Evolutionary conservation across 1,284 basidiomycete species (phyloP).

Genomic region (Cryptococcus depauperatus): DNA sequence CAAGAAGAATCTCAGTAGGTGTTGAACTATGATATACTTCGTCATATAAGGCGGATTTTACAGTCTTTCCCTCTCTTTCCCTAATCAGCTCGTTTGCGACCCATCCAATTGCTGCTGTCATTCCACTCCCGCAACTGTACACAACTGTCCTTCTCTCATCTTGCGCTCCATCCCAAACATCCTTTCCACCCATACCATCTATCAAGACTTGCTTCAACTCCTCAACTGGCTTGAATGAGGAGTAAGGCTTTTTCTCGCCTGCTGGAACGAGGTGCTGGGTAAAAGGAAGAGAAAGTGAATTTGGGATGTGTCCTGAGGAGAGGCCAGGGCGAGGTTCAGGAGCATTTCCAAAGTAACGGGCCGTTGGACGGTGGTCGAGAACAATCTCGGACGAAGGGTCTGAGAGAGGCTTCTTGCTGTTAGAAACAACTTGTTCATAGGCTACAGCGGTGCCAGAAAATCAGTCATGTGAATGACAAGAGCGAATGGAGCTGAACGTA

Average conservation of each 20-base stretch:
- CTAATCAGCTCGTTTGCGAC: constrained; percentile 76
- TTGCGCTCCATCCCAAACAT: constrained; percentile 51
- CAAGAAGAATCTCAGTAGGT: neutral
- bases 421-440: constrained; percentile 74
- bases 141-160: constrained; percentile 56
- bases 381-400: constrained; percentile 58
- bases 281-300: constrained; percentile 80
- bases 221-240: constrained; percentile 54
- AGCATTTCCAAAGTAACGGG: constrained; percentile 66
- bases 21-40: constrained; percentile 39
- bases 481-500: constrained; percentile 42
- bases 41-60: constrained; percentile 44
- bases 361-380: constrained; percentile 74
- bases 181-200: constrained; percentile 45
- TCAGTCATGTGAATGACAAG: neutral
- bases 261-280: constrained; percentile 55
- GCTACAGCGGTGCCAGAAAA: constrained; percentile 47
- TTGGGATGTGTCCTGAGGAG: constrained; percentile 86
- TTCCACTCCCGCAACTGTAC: constrained; percentile 82
- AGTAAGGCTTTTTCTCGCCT: constrained; percentile 41
- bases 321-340: constrained; percentile 85
- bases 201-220: constrained; percentile 59
- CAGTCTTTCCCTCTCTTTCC: constrained; percentile 50
- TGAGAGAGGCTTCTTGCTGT: constrained; percentile 52
- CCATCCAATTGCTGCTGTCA: constrained; percentile 94